These are phyloP conservation scores for Rauvolfia tetraphylla DNA, from an alignment of 257 asterid species.

Conservation along the genomic window DNA sequence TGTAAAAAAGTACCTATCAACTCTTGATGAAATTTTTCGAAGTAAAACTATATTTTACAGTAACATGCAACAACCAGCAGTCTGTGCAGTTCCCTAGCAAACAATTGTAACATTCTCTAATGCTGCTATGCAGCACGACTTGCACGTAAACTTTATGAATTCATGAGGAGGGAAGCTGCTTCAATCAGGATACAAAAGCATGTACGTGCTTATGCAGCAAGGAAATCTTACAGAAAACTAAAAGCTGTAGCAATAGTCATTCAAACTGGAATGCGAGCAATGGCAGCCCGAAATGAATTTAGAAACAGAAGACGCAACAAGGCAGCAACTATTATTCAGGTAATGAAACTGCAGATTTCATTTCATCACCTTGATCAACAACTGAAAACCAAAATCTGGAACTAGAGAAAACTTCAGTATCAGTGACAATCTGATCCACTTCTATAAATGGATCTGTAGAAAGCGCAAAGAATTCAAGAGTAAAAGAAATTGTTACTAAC, in stretches of 20 bases:
- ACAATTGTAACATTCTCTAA: not conserved
- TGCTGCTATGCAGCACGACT: constrained; percentile 52
- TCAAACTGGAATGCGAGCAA: constrained; percentile 85
- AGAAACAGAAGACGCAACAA: constrained; percentile 67
- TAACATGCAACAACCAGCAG: constrained; percentile 1
- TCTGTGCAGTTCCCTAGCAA: not conserved
- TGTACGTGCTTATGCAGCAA: constrained; percentile 63
- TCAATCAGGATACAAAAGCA: constrained; percentile 82
- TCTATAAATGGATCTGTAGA: not conserved
- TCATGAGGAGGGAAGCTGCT: constrained; percentile 81
- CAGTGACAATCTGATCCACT: not conserved
- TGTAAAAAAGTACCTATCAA: not conserved
- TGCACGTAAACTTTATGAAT: constrained; percentile 64
- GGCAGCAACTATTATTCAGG: constrained; percentile 81
- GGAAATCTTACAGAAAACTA: constrained; percentile 51
- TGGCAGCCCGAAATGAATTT: constrained; percentile 79
- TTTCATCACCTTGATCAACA: constrained; percentile 8
- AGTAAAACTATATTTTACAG: not conserved
- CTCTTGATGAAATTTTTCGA: not conserved
- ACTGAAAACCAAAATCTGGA: not conserved
- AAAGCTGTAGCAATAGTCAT: constrained; percentile 63
- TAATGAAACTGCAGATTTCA: constrained; percentile 15
- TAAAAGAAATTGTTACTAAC: not conserved
- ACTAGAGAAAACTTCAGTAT: not conserved
- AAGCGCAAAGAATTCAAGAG: not conserved